Conservation (phyloP, 768 basidiomycete species). For the Boletus pseudopeckii region DNA sequence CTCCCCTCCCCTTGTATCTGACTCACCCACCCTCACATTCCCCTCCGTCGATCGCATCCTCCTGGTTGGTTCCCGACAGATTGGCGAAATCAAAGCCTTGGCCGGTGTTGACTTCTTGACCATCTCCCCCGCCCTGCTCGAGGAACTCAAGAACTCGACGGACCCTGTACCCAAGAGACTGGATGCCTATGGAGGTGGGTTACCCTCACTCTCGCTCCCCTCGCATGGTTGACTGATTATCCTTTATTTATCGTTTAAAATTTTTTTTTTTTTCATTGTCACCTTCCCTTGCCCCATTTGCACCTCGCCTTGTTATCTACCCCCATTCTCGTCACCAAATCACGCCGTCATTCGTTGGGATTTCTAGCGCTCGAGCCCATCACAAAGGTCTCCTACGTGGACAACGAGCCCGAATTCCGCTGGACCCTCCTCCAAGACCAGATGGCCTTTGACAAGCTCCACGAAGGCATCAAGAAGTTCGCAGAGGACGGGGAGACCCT, state of each 20-base stretch:
- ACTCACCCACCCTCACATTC: neutral
- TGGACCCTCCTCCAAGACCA: slow-evolving; percentile 88
- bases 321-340: too few relatives aligned
- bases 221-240: slow-evolving; percentile 11
- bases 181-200: slow-evolving; percentile 57
- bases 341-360: too few relatives aligned
- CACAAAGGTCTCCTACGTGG: slow-evolving; percentile 79
- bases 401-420: slow-evolving; percentile 96
- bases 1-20: neutral
- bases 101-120: slow-evolving; percentile 98
- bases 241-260: neutral
- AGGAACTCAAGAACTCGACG: slow-evolving; percentile 84
- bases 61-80: slow-evolving; percentile 38
- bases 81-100: slow-evolving; percentile 89
- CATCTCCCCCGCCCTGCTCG: slow-evolving; percentile 85
- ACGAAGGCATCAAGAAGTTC: slow-evolving; percentile 98
- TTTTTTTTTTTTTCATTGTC: neutral
- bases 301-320: neutral
- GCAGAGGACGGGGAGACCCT: slow-evolving; percentile 92
- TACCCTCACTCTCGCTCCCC: neutral
- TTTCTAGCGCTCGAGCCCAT: slow-evolving; percentile 38
- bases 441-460: slow-evolving; percentile 99
- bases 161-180: slow-evolving; percentile 83
- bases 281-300: neutral
- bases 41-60: slow-evolving; percentile 4